phyloP scores from a whole-genome alignment of 352 stramenopile genomes.

The Phytophthora pluvialis region DNA sequence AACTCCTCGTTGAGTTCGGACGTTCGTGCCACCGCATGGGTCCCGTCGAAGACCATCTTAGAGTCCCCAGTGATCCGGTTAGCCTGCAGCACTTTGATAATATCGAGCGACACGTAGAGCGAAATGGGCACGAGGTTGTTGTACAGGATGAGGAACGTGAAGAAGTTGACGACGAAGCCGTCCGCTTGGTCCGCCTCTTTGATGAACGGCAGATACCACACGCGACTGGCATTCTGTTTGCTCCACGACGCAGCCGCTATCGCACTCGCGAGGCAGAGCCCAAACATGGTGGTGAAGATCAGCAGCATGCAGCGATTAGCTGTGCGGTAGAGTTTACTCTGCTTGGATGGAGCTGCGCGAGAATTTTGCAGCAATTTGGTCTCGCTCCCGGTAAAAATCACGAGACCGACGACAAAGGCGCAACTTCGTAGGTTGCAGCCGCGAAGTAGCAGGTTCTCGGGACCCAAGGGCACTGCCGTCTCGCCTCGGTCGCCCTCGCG shows the following conservation, averaged over 20 bases:
- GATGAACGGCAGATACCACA: constrained; percentile 66
- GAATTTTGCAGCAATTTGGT: constrained; percentile 90
- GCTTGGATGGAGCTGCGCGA: constrained; percentile 85
- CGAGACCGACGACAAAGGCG: constrained; percentile 92
- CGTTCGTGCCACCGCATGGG: constrained; percentile 73
- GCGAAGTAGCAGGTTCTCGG: constrained; percentile 92
- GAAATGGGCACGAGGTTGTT: constrained; percentile 97
- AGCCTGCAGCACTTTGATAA: constrained; percentile 92
- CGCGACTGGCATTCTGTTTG: constrained; percentile 32
- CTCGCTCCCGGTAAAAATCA: constrained; percentile 92
- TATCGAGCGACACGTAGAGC: constrained; percentile 95
- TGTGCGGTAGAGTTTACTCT: constrained; percentile 72
- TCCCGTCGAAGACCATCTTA: constrained; percentile 87
- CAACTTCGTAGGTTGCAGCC: constrained; percentile 95
- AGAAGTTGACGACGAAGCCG: constrained; percentile 77
- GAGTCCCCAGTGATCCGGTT: constrained; percentile 86
- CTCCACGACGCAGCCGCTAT: constrained; percentile 49
- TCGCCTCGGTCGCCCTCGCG: constrained; percentile 24
- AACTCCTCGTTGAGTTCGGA: constrained; percentile 94
- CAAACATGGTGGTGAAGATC: constrained; percentile 77
- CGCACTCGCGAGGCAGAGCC: constrained; percentile 58
- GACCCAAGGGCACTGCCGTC: constrained; percentile 43
- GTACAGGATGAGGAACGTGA: constrained; percentile 94
- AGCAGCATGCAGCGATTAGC: constrained; percentile 84
- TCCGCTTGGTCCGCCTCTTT: constrained; percentile 31